A percentile compares a stretch with the other conserved stretches of the same genome.
These are phyloP conservation scores for Kodamaea anthophila DNA, from an alignment of 1,139 yeast genomes.

Conservation along the genomic window DNA sequence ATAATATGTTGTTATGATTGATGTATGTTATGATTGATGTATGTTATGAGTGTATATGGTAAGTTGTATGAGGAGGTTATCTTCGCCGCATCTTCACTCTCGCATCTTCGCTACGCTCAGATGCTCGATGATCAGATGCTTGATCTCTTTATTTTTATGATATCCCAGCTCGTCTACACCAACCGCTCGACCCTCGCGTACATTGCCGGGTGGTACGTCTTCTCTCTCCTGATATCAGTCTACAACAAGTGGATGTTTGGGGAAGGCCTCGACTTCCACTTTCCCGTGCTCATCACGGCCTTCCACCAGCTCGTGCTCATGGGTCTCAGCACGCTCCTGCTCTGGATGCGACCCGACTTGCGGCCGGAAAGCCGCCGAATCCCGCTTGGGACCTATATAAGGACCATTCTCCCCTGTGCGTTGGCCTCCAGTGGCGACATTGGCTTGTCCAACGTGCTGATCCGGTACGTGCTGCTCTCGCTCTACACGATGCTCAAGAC, in stretches of 20 bases:
- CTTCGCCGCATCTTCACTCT: not conserved
- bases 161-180: conserved; percentile 6
- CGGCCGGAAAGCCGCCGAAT: conserved; percentile 30
- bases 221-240: conserved; percentile 71
- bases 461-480: conserved; percentile 70
- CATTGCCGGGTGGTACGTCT: conserved; percentile 47
- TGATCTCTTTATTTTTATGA: not conserved
- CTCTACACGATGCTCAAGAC: conserved; percentile 93
- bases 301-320: conserved; percentile 77
- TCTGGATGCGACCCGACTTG: conserved; percentile 42
- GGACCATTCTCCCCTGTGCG: conserved; percentile 75
- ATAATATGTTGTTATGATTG: too few species aligned
- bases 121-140: not conserved
- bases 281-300: conserved; percentile 78
- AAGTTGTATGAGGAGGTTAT: too few species aligned
- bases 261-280: conserved; percentile 61
- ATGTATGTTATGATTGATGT: too few species aligned
- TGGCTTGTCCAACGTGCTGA: conserved; percentile 83
- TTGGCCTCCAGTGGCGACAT: conserved; percentile 88
- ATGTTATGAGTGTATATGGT: too few species aligned
- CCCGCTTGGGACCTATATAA: conserved; percentile 25
- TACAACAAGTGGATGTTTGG: conserved; percentile 99
- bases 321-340: conserved; percentile 35
- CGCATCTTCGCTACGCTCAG: too few species aligned
- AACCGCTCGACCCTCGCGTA: conserved; percentile 15